Conservation (phyloP, 2,329 filamentous ascomycete genomes). For the Aspergillus hortae region DNA sequence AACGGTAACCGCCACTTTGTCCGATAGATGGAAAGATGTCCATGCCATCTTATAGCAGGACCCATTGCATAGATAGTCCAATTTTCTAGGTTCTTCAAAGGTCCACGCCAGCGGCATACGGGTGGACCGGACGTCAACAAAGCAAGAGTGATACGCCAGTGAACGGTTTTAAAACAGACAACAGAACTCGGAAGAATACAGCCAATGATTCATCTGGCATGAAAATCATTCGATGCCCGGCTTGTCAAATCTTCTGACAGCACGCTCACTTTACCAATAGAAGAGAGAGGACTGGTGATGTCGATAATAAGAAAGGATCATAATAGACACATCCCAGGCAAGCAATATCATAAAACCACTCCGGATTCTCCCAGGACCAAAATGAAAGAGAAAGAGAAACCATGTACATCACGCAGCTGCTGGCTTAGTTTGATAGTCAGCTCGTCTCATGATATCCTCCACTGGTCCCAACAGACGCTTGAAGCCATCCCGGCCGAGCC, state of each 20-base stretch:
- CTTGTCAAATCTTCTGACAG: constrained; percentile 1
- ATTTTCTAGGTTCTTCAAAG: neutral
- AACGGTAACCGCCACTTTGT: constrained; percentile 20
- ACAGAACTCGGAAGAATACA: neutral
- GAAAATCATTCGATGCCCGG: neutral
- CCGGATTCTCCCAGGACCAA: constrained; percentile 7
- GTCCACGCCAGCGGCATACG: neutral
- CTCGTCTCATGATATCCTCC: constrained; percentile 85
- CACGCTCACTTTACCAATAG: constrained; percentile 10
- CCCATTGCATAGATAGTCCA: too few species aligned
- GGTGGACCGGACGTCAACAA: neutral
- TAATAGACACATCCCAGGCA: constrained; percentile 4
- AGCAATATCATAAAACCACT: constrained; percentile 2
- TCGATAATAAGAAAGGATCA: neutral
- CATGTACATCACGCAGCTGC: constrained; percentile 19
- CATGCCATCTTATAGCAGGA: too few species aligned
- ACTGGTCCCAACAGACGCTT: constrained; percentile 89
- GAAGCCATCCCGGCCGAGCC: constrained; percentile 89
- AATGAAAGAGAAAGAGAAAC: constrained; percentile 7
- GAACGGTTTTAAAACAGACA: neutral
- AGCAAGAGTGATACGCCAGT: neutral
- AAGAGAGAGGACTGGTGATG: neutral
- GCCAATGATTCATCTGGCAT: neutral
- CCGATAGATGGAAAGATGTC: neutral
- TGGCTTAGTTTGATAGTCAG: constrained; percentile 38